Conservation (phyloP, 768 basidiomycete species). For the Gautieria morchelliformis region DNA sequence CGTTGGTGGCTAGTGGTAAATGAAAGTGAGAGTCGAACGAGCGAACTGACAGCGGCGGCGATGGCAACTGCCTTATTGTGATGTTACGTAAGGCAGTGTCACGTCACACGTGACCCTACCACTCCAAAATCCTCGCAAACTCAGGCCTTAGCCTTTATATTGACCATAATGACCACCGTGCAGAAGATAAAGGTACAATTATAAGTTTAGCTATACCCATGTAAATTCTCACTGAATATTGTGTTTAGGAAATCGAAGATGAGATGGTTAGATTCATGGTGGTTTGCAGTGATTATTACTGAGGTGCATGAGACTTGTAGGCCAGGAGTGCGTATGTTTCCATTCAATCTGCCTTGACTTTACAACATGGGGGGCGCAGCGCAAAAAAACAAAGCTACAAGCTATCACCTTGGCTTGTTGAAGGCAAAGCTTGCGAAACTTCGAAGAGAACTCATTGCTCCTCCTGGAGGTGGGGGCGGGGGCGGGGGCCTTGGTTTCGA, state of each 20-base stretch:
- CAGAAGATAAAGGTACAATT: constrained; percentile 74
- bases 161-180: constrained; percentile 69
- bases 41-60: not conserved
- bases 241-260: constrained; percentile 81
- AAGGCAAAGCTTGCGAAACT: constrained; percentile 99
- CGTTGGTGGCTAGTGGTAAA: not conserved
- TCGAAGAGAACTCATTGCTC: constrained; percentile 82
- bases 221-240: not conserved
- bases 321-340: constrained; percentile 57
- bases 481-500: constrained; percentile 91
- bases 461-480: constrained; percentile 66
- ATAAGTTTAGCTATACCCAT: constrained; percentile 4
- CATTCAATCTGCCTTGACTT: not conserved
- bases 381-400: constrained; percentile 93
- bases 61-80: not conserved
- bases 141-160: not conserved
- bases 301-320: constrained; percentile 26
- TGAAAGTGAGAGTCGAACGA: not conserved
- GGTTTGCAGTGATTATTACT: not conserved
- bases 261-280: constrained; percentile 69
- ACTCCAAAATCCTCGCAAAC: too few relatives aligned
- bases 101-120: not conserved
- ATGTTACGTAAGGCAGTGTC: constrained; percentile 1
- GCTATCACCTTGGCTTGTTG: constrained; percentile 92
- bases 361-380: constrained; percentile 34